These are phyloP conservation scores for Amesomyces nigricolor DNA, from an alignment of 2,329 filamentous ascomycete genomes.

Conservation along the genomic window DNA sequence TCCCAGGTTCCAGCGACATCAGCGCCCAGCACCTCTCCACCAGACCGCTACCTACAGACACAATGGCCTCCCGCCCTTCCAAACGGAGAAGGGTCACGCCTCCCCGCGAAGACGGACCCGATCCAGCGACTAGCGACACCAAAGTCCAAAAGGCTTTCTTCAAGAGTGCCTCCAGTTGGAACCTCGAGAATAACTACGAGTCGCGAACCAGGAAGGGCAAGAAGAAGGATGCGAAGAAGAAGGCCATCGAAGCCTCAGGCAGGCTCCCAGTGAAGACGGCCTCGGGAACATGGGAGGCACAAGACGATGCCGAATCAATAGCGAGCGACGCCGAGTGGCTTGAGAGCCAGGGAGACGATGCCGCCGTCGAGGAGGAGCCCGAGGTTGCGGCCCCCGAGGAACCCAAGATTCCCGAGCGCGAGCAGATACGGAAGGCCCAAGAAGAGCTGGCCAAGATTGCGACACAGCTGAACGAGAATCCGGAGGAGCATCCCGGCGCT, in stretches of 20 bases:
- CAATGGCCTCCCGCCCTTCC: conserved; percentile 45
- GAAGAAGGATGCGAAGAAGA: conserved; percentile 59
- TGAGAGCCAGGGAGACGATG: conserved; percentile 52
- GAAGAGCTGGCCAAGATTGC: conserved; percentile 87
- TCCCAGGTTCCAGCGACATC: background rate
- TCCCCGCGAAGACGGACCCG: conserved; percentile 41
- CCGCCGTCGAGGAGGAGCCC: conserved; percentile 44
- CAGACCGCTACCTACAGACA: conserved; percentile 9
- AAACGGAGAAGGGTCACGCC: conserved; percentile 57
- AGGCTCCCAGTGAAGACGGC: conserved; percentile 81
- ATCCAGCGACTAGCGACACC: conserved; percentile 28
- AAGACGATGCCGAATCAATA: conserved; percentile 54
- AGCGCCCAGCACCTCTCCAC: conserved; percentile 1
- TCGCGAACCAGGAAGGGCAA: conserved; percentile 67
- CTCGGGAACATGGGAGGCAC: conserved; percentile 58
- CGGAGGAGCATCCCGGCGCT: conserved; percentile 78
- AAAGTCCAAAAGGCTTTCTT: conserved; percentile 61
- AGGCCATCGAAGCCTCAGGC: conserved; percentile 10
- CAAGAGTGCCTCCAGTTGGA: conserved; percentile 73
- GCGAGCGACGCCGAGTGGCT: conserved; percentile 61
- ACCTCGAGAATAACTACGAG: conserved; percentile 90
- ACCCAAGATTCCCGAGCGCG: conserved; percentile 63
- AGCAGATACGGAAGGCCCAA: conserved; percentile 82
- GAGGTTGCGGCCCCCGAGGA: conserved; percentile 41
- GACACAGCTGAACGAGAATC: conserved; percentile 76